Conservation (phyloP, 371 early-diverging fungal genomes). For the Capniomyces stellatus region DNA sequence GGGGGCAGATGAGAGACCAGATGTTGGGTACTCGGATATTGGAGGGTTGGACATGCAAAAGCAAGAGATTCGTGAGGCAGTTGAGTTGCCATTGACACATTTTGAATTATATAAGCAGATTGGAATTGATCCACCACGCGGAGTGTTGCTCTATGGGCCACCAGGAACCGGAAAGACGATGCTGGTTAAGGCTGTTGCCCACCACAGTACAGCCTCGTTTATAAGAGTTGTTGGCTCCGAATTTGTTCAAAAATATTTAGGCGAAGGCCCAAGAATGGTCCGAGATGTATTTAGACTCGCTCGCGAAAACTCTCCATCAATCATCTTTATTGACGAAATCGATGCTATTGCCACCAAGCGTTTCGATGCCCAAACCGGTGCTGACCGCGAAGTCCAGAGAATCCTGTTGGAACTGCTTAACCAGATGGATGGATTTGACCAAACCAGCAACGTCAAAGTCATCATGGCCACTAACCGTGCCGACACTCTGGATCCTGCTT, state of each 20-base stretch:
- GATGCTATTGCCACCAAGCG: slow-evolving; percentile 99
- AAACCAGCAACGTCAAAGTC: slow-evolving; percentile 96
- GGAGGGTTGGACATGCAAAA: slow-evolving; percentile 99
- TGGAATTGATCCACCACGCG: slow-evolving; percentile 99
- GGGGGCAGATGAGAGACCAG: slow-evolving; percentile 88
- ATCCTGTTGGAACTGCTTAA: slow-evolving; percentile 96
- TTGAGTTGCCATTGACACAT: slow-evolving; percentile 98
- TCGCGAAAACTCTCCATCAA: slow-evolving; percentile 97
- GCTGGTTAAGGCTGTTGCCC: slow-evolving; percentile 99
- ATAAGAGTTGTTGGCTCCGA: slow-evolving; percentile 99
- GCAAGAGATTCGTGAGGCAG: slow-evolving; percentile 99
- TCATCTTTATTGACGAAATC: slow-evolving; percentile 99
- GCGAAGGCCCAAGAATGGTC: slow-evolving; percentile 99
- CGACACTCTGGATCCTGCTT: slow-evolving; percentile 98
- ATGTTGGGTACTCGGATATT: slow-evolving; percentile 93
- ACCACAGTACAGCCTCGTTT: slow-evolving; percentile 98
- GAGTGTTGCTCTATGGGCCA: slow-evolving; percentile 96
- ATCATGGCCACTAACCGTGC: slow-evolving; percentile 99
- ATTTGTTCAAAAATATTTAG: slow-evolving; percentile 99
- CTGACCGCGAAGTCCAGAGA: slow-evolving; percentile 99
- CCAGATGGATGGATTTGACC: slow-evolving; percentile 99
- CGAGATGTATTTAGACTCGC: slow-evolving; percentile 98
- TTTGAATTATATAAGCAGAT: slow-evolving; percentile 99
- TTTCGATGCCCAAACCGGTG: slow-evolving; percentile 99
- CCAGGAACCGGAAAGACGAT: slow-evolving; percentile 98